Evolutionary conservation across 2,329 filamentous ascomycete genomes (phyloP), one percentile per base, ranked within the genome.

Genomic region (Xylaria sp.): DNA sequence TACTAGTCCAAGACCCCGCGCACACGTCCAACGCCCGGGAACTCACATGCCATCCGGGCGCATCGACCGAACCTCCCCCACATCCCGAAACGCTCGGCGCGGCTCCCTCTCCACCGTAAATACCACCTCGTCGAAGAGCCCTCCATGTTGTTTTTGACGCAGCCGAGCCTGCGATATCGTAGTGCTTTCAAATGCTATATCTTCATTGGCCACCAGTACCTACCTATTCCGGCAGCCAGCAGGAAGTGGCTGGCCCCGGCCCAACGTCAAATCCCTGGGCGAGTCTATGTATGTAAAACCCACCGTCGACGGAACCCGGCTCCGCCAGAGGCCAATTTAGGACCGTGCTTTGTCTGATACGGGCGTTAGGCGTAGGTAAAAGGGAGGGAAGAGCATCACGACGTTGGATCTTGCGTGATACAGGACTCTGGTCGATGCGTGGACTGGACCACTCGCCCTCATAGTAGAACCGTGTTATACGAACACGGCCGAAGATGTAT

Each of bases 111-210:
- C 21, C 41, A 49, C 17, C 38, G 17, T 21, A 34, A n/a, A 21
- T 48, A 40, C 39, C 16, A 40, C 37, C 24, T 48, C 2, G 13
- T 24, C 7, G 21, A 17, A 29, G 43, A 26, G 21, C 29, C 48
- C 20, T 42, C 50, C 39, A 52, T 52, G 37, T 48, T 59, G 40
- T 54, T 56, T n/a, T 44, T 54, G 47, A 48, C 21, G 48, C 45
- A 43, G 44, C 18, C 24, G 20, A 50, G 29, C 58, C 58, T 59
- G 52, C 59, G 19, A 43, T 29, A 56, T 59, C 26, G 39, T 5
- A 39, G 52, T 43, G 58, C 54, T 61, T 60, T 61, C 58, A 61
- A 61, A 56, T 56, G 58, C 45, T 11, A 39, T 21, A 13, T 29
- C 34, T 22, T 56, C 19, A 61, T 61, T 61, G 58, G 58, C 44